Conservation (phyloP, 2,329 filamentous ascomycete genomes). For the Sporothrix variecibatus region DNA sequence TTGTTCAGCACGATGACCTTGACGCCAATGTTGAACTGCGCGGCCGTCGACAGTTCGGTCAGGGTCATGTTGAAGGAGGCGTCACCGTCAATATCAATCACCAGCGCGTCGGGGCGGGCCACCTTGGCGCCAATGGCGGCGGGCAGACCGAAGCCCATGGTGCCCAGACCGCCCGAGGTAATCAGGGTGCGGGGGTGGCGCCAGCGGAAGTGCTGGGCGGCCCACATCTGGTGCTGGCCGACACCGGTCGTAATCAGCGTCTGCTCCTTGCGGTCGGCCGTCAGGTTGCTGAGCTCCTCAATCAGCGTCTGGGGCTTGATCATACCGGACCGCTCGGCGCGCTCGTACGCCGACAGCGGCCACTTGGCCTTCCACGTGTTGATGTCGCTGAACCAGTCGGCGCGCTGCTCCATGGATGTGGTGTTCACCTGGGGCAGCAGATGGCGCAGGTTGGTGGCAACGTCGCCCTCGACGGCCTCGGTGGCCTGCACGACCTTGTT, state of each 20-base stretch:
- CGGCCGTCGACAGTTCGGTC: conserved; percentile 88
- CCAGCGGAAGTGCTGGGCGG: conserved; percentile 96
- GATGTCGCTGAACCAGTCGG: conserved; percentile 89
- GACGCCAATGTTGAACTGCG: conserved; percentile 94
- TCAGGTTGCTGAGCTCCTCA: conserved; percentile 84
- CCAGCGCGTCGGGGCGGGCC: conserved; percentile 70
- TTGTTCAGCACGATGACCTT: conserved; percentile 97
- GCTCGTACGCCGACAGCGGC: conserved; percentile 81
- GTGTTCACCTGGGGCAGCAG: conserved; percentile 72
- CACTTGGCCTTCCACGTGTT: conserved; percentile 88
- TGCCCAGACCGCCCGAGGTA: conserved; percentile 91
- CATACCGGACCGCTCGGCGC: conserved; percentile 69
- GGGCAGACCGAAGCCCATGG: conserved; percentile 94
- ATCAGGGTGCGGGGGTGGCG: conserved; percentile 89
- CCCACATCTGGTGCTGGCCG: conserved; percentile 99
- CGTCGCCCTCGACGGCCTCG: conserved; percentile 92
- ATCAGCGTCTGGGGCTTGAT: conserved; percentile 97
- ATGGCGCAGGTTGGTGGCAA: conserved; percentile 72
- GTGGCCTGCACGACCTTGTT: conserved; percentile 98
- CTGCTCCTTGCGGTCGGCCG: conserved; percentile 74
- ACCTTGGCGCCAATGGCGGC: conserved; percentile 96
- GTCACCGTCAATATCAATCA: conserved; percentile 95
- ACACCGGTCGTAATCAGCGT: conserved; percentile 93
- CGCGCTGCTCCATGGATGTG: conserved; percentile 64
- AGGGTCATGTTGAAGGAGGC: conserved; percentile 99